Base-by-base conservation (phyloP, 176 grass and related monocot species). In the Tillandsia leiboldiana region DNA sequence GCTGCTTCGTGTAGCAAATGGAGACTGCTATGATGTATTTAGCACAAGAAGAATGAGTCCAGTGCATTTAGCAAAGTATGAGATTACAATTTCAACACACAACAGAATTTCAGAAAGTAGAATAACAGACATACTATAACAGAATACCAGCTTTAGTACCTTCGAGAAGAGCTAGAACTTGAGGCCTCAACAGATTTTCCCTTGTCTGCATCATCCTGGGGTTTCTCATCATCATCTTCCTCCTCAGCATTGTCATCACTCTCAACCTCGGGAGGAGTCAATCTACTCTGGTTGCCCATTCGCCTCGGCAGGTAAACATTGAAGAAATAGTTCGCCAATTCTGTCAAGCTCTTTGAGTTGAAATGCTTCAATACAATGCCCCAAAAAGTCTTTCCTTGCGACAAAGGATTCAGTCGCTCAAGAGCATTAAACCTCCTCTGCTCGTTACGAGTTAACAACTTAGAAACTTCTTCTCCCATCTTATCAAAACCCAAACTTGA, bases 301-400 rank as follows among this genome's bases (percentile, higher is more conserved):
- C 80, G 81, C 82, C 86, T 92, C 69, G 88, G 79, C 73, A 94
- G 63, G 78, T 84, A 90, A 70, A 99, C 95, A 74, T 99, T 99
- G 77, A 94, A 80, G 80, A 87, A 99, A 57, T 99, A 99, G 48
- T 50, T 78, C 74, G 90, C 67, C 75, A 94, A 77, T 70, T 88
- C 79, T 77, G 26, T 72, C 50, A 66, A 80, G 67, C 70, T 76
- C 78, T 78, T 90, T 51, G 84, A 77, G 59, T 33, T 68, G 76
- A 97, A 85, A 78, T 86, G 53, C 65, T 81, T 90, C 14, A 66
- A 68, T 8, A 68, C 82, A 77, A 79, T 48, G 7, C 70, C 56
- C 95, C 95, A 99, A 75, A 91, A 88, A 50, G 70, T 80, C 70
- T 83, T 94, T 27, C 70, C 73, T 49, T 82, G 77, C 73, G 86